Evolutionary conservation across 495 filamentous ascomycete species (phyloP).

Genomic region (Trichodelitschia bisporula): DNA sequence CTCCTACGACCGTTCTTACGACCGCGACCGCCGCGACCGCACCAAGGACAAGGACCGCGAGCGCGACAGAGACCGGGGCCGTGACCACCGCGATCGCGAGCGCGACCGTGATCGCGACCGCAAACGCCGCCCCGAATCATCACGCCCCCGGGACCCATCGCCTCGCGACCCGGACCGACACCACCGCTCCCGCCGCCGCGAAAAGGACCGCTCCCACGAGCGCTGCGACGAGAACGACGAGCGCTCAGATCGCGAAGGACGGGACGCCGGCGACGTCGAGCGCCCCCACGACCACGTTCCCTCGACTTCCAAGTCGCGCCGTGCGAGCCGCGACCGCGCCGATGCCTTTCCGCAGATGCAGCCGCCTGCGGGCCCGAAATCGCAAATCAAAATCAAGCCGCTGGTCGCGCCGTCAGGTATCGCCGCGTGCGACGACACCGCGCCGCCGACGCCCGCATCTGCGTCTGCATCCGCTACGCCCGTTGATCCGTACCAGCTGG

Average conservation of each 20-base stretch:
- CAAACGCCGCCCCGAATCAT: too few species aligned
- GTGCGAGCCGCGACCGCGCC: too few species aligned
- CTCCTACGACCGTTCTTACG: too few species aligned
- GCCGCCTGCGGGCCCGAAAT: conserved; percentile 4
- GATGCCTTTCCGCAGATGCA: too few species aligned
- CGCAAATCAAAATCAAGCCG: not conserved
- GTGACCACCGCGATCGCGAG: conserved; percentile 3
- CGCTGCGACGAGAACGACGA: conserved; percentile 5
- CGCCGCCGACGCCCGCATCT: conserved; percentile 2
- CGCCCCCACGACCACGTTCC: too few species aligned
- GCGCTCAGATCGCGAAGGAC: conserved; percentile 7
- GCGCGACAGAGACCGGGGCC: conserved; percentile 6
- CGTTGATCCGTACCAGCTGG: conserved; percentile 43
- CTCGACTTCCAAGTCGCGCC: too few species aligned
- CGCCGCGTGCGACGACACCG: not conserved
- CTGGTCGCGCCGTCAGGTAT: not conserved
- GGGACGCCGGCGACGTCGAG: too few species aligned
- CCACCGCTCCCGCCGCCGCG: too few species aligned
- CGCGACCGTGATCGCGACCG: conserved; percentile 4
- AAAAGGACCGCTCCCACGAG: conserved; percentile 20
- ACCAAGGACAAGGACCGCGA: conserved; percentile 22
- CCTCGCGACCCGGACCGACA: too few species aligned
- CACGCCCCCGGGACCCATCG: too few species aligned
- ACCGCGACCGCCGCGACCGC: too few species aligned
- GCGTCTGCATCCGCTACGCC: conserved; percentile 2